Conservation (phyloP, 2,329 filamentous ascomycete species). For the Fusarium acutatum region DNA sequence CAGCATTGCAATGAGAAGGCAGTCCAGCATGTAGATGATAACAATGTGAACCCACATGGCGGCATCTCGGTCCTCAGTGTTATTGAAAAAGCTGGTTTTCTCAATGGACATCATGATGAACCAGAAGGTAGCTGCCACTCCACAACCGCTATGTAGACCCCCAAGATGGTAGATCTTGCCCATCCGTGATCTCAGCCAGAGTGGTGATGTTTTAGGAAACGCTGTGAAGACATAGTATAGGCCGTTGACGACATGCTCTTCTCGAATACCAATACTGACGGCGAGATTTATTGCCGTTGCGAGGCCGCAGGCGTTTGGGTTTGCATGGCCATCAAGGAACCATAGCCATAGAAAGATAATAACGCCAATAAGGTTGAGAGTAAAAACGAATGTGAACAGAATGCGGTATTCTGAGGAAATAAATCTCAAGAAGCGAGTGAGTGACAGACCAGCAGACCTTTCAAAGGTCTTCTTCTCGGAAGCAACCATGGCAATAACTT, state of each 20-base stretch:
- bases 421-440: constrained; percentile 33
- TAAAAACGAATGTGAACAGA: constrained; percentile 58
- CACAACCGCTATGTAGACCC: constrained; percentile 41
- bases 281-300: constrained; percentile 54
- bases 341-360: constrained; percentile 23
- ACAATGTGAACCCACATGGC: constrained; percentile 12
- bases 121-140: constrained; percentile 27
- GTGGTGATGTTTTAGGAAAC: constrained; percentile 51
- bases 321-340: constrained; percentile 43
- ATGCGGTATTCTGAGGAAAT: constrained; percentile 53
- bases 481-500: background rate
- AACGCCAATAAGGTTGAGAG: constrained; percentile 50
- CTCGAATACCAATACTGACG: constrained; percentile 55
- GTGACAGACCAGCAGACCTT: constrained; percentile 11
- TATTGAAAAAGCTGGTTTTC: constrained; percentile 10
- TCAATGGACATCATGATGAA: constrained; percentile 31
- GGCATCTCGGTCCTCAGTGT: background rate
- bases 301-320: constrained; percentile 46
- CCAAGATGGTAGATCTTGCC: constrained; percentile 58
- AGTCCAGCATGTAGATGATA: constrained; percentile 20
- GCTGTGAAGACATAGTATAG: constrained; percentile 52
- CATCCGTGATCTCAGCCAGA: constrained; percentile 51
- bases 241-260: constrained; percentile 58
- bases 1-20: constrained; percentile 16
- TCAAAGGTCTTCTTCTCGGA: background rate